A percentile compares a stretch with the other conserved stretches of the same genome.
These are phyloP conservation scores for Asparagopsis taxiformis DNA, from an alignment of 31 red algal genomes.

Conservation along the genomic window DNA sequence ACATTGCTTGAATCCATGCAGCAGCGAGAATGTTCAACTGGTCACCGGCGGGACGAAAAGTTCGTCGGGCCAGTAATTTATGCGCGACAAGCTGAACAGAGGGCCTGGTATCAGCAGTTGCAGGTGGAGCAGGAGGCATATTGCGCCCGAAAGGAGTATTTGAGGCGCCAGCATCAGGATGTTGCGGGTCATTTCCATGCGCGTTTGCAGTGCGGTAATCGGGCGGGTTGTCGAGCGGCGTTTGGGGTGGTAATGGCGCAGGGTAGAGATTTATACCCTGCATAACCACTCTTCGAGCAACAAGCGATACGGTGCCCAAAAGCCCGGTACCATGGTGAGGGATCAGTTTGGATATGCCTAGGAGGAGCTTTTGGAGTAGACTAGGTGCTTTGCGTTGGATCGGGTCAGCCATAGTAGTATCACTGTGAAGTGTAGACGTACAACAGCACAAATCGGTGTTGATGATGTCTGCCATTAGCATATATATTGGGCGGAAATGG, in stretches of 20 bases:
- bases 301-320: neutral
- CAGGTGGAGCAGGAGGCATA: neutral
- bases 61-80: conserved; percentile 5
- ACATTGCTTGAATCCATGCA: conserved; percentile 52
- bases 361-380: neutral
- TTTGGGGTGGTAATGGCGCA: neutral
- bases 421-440: too few species aligned
- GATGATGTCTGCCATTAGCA: too few species aligned
- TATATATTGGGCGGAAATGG: too few species aligned
- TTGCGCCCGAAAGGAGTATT: conserved; percentile 30
- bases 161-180: conserved; percentile 12
- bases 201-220: conserved; percentile 31
- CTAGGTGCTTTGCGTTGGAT: neutral
- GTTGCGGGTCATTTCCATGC: conserved; percentile 11
- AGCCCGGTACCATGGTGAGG: neutral
- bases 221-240: neutral
- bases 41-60: conserved; percentile 25
- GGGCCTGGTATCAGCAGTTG: neutral
- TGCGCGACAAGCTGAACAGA: conserved; percentile 4
- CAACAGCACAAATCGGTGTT: too few species aligned
- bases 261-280: conserved; percentile 6
- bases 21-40: conserved; percentile 44
- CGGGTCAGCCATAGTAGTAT: too few species aligned
- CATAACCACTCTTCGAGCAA: conserved; percentile 5
- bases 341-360: neutral